Percentiles rank a stretch among this genome's conserved stretches.
Evolutionary conservation across 345 rosid genomes (phyloP).

Genomic region (Cardamine resedifolia): DNA sequence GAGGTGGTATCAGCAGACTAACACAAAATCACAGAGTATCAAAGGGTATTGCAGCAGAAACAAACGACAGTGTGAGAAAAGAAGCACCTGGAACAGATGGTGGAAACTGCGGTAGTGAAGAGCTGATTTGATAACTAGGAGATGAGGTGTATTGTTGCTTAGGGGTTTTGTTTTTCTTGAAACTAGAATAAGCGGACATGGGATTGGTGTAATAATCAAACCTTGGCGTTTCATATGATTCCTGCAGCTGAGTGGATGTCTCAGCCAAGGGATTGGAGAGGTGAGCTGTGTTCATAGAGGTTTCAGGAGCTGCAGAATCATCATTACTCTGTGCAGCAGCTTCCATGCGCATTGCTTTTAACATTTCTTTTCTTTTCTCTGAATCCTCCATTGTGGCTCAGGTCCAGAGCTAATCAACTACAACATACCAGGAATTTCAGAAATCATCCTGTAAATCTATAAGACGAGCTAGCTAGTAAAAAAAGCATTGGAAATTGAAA

Average conservation of each 20-base stretch:
- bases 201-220: conserved; percentile 85
- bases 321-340: conserved; percentile 55
- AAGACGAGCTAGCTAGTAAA: neutral
- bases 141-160: conserved; percentile 36
- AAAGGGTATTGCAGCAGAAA: neutral
- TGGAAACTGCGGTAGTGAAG: conserved; percentile 31
- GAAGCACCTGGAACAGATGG: conserved; percentile 40
- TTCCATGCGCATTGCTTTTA: conserved; percentile 70
- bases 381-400: conserved; percentile 64
- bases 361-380: conserved; percentile 67
- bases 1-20: neutral
- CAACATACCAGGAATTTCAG: neutral
- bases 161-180: conserved; percentile 43
- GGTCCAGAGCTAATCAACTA: conserved; percentile 16
- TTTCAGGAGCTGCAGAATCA: conserved; percentile 35
- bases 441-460: neutral
- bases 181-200: conserved; percentile 70
- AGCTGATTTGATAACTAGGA: conserved; percentile 27
- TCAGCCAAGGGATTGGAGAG: conserved; percentile 75
- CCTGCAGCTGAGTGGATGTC: conserved; percentile 40
- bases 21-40: neutral
- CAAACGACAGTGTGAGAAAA: neutral
- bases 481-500: neutral
- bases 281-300: conserved; percentile 35
- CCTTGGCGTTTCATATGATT: conserved; percentile 42